Conservation (phyloP, 192 early-diverging fungal species). For the Hyaloraphidium curvatum region DNA sequence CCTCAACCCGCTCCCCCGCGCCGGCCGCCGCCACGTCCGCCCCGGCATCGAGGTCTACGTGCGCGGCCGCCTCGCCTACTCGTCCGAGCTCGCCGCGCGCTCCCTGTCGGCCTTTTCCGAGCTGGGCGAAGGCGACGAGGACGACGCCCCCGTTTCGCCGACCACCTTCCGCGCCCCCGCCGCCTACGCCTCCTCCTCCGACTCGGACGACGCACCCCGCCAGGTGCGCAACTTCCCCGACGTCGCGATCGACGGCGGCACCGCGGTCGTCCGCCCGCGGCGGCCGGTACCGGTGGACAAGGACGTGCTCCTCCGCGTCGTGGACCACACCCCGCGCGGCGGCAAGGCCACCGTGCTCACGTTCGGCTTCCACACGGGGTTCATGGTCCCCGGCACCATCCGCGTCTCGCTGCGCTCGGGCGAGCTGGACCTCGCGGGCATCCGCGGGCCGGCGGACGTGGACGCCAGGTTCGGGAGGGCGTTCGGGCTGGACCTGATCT, state of each 20-base stretch:
- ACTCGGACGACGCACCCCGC: background rate
- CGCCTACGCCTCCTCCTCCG: background rate
- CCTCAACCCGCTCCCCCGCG: conserved; percentile 21
- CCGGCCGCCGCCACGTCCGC: too few species aligned
- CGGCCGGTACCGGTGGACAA: background rate
- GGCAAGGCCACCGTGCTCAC: conserved; percentile 22
- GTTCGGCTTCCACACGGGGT: conserved; percentile 38
- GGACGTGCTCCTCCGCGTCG: background rate
- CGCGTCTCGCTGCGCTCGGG: conserved; percentile 11
- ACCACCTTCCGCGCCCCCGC: background rate
- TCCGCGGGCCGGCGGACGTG: background rate
- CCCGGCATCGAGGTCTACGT: background rate
- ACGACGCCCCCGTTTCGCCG: background rate
- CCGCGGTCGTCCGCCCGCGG: background rate
- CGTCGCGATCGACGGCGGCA: background rate
- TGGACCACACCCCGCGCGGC: background rate
- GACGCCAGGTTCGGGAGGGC: background rate
- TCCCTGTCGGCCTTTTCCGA: background rate
- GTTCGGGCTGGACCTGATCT: background rate
- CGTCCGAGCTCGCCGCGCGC: background rate
- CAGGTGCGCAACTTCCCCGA: background rate
- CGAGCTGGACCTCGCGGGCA: background rate
- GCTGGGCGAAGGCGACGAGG: background rate
- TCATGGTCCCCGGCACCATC: conserved; percentile 32
- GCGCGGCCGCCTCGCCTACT: background rate